A percentile compares a stretch with the other conserved stretches of the same genome.
Evolutionary conservation across 2,329 filamentous ascomycete genomes (phyloP).

Genomic region (Fusarium equiseti): DNA sequence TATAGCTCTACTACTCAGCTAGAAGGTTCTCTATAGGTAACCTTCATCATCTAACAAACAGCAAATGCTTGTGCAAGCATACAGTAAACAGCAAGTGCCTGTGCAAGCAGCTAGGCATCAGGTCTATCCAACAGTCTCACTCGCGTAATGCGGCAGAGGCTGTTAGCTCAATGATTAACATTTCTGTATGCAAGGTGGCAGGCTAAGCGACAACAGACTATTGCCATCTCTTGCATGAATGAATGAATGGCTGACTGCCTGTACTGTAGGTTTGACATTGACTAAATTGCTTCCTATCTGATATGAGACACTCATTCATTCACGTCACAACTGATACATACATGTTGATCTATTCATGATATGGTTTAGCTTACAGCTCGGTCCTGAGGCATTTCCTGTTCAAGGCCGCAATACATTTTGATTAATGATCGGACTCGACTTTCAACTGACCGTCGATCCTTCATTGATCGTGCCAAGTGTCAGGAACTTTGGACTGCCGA

Average conservation of each 20-base stretch:
- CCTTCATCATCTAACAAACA: too few species aligned
- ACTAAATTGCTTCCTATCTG: constrained; percentile 11
- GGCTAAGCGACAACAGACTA: background rate
- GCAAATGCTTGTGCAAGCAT: too few species aligned
- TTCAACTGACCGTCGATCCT: constrained; percentile 8
- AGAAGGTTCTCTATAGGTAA: too few species aligned
- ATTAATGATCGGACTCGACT: background rate
- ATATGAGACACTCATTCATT: background rate
- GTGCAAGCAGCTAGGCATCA: too few species aligned
- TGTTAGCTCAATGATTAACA: constrained; percentile 1
- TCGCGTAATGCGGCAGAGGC: constrained; percentile 6
- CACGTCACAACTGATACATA: constrained; percentile 7
- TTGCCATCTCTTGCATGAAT: constrained; percentile 20
- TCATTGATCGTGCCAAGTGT: background rate
- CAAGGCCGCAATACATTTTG: constrained; percentile 1
- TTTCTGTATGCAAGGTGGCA: constrained; percentile 20
- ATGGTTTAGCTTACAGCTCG: background rate
- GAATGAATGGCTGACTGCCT: background rate
- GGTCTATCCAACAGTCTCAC: background rate
- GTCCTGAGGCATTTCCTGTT: constrained; percentile 3
- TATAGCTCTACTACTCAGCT: too few species aligned
- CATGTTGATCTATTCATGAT: constrained; percentile 7
- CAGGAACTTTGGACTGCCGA: background rate
- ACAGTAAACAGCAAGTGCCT: too few species aligned
- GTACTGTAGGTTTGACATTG: background rate